These are phyloP conservation scores for Geotrichum aggregatum DNA, from an alignment of 1,139 yeast genomes.

Conservation along the genomic window DNA sequence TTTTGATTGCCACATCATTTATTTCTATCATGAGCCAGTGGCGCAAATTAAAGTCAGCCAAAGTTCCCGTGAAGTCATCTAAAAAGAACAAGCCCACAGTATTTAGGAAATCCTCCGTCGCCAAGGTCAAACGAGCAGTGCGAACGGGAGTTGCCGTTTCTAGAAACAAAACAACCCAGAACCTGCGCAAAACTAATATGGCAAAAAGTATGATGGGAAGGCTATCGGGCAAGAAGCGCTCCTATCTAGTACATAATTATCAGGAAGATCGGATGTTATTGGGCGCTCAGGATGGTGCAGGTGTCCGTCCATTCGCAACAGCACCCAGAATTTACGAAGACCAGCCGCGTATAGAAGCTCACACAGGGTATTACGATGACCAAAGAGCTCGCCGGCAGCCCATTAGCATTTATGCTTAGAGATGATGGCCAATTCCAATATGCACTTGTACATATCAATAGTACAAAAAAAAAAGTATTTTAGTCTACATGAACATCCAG, in stretches of 20 bases:
- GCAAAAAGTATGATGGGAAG: not conserved
- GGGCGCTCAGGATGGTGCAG: no score
- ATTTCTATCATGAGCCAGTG: slow-evolving; percentile 27
- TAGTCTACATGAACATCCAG: no score
- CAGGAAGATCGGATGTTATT: no score
- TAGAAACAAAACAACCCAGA: slow-evolving; percentile 1
- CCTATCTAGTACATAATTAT: not conserved
- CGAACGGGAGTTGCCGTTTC: slow-evolving; percentile 8
- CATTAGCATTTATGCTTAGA: not conserved
- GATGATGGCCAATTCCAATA: no score
- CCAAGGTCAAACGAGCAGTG: slow-evolving; percentile 10
- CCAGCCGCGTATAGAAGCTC: no score
- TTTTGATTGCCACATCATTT: slow-evolving; percentile 24
- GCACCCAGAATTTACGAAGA: no score
- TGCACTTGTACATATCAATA: no score
- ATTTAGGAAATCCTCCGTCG: slow-evolving; percentile 3
- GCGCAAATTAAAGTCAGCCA: slow-evolving; percentile 13
- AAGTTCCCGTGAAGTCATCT: not conserved
- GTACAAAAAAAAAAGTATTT: no score
- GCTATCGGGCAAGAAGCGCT: slow-evolving; percentile 5
- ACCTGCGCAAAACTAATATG: slow-evolving; percentile 3
- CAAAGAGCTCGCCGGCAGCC: not conserved
- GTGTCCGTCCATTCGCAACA: no score
- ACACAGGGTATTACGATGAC: not conserved
- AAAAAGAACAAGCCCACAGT: slow-evolving; percentile 11